phyloP scores from a whole-genome alignment of 1,284 basidiomycete species.

The Cryptococcus sp. region DNA sequence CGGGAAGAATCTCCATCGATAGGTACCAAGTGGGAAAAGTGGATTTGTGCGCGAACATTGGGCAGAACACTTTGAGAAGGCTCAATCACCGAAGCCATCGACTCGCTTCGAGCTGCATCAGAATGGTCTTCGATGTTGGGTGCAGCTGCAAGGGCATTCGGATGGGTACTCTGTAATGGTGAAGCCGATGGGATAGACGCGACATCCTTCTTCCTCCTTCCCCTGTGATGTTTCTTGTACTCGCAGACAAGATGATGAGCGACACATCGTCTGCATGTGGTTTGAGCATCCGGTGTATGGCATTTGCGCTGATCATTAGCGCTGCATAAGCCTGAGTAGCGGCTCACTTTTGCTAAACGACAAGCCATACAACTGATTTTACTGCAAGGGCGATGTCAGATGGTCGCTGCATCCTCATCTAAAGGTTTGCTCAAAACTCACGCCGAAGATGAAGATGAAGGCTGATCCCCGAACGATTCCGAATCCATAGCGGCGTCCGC shows the following conservation, averaged over 20 bases:
- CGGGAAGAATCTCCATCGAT: slow-evolving; percentile 31
- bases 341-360: slow-evolving; percentile 30
- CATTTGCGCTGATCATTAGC: slow-evolving; percentile 27
- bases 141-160: too few species aligned
- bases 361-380: slow-evolving; percentile 33
- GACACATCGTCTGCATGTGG: slow-evolving; percentile 27
- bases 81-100: too few species aligned
- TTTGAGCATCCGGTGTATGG: slow-evolving; percentile 24
- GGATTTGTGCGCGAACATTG: slow-evolving; percentile 14
- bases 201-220: slow-evolving; percentile 21
- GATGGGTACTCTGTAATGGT: too few species aligned
- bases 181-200: too few species aligned
- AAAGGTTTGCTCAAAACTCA: background rate
- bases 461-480: too few species aligned
- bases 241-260: slow-evolving; percentile 30
- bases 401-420: too few species aligned
- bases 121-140: too few species aligned
- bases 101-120: too few species aligned
- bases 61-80: too few species aligned
- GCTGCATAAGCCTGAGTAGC: background rate
- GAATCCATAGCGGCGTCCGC: too few species aligned
- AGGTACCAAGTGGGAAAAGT: slow-evolving; percentile 34
- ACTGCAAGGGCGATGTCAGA: too few species aligned
- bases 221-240: slow-evolving; percentile 32
- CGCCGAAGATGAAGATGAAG: slow-evolving; percentile 6